phyloP scores from a whole-genome alignment of 2,329 filamentous ascomycete species.

The Thyridium curvatum region DNA sequence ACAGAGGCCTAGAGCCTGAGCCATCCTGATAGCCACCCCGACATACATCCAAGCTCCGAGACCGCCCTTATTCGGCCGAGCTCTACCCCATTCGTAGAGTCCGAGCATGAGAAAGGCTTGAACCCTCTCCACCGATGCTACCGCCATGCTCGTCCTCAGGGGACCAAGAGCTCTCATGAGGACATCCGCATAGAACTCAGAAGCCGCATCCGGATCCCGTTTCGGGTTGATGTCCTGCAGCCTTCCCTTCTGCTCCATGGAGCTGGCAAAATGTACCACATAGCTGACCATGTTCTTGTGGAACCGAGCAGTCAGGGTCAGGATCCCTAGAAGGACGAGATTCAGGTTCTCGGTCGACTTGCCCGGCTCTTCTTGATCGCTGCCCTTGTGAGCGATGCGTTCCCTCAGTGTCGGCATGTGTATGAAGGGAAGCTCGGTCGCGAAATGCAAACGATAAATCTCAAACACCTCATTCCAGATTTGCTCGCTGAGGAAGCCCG shows the following conservation, averaged over 20 bases:
- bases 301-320: conserved; percentile 64
- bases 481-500: conserved; percentile 53
- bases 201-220: conserved; percentile 47
- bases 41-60: conserved; percentile 61
- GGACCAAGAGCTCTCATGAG: conserved; percentile 45
- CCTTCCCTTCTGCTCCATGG: conserved; percentile 15
- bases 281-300: conserved; percentile 54
- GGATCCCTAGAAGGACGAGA: conserved; percentile 57
- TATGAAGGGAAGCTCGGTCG: conserved; percentile 65
- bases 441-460: conserved; percentile 66
- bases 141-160: conserved; percentile 38
- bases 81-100: conserved; percentile 66
- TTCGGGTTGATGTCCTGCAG: conserved; percentile 24
- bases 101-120: conserved; percentile 67
- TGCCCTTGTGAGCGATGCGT: conserved; percentile 36
- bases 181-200: conserved; percentile 58
- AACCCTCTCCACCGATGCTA: conserved; percentile 54
- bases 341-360: conserved; percentile 38
- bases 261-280: conserved; percentile 32
- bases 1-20: conserved; percentile 55
- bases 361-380: conserved; percentile 24
- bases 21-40: conserved; percentile 57
- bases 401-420: conserved; percentile 59
- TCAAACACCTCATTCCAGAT: conserved; percentile 65
- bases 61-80: conserved; percentile 40